These are phyloP conservation scores for Rhodomyrtus tomentosa DNA, from an alignment of 345 rosid species.

Conservation along the genomic window DNA sequence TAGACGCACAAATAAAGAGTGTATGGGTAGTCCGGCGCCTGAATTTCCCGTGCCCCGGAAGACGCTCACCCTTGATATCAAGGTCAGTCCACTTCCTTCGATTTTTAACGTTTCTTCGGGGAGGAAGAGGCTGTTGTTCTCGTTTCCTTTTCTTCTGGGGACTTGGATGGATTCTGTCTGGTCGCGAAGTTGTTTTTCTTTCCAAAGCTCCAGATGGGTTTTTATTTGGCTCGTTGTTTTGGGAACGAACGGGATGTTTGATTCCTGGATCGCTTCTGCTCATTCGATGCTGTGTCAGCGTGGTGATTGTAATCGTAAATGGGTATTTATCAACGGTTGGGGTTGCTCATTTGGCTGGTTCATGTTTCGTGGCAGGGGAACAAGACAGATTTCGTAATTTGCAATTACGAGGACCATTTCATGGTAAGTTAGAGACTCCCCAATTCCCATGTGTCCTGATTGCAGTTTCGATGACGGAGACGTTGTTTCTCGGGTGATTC, in stretches of 20 bases:
- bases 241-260: neutral
- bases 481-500: neutral
- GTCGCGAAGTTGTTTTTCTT: neutral
- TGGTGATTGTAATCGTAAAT: neutral
- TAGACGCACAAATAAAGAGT: neutral
- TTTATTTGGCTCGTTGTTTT: neutral
- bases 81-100: conserved; percentile 15
- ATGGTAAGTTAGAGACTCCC: conserved; percentile 44
- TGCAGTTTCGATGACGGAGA: neutral
- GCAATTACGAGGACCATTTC: conserved; percentile 66
- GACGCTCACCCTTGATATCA: conserved; percentile 26
- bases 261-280: neutral
- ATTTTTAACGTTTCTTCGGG: neutral
- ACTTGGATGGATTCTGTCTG: neutral
- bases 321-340: neutral
- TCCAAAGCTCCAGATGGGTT: neutral
- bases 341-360: neutral
- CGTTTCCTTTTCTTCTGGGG: neutral
- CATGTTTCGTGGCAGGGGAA: conserved; percentile 44
- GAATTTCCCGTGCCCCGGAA: conserved; percentile 42
- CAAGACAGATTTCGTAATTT: conserved; percentile 70
- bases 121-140: neutral
- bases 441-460: neutral
- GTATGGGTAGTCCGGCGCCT: conserved; percentile 22
- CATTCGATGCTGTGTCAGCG: neutral